Conservation (phyloP, 2,329 filamentous ascomycete genomes). For the Malbranchea zuffiana region DNA sequence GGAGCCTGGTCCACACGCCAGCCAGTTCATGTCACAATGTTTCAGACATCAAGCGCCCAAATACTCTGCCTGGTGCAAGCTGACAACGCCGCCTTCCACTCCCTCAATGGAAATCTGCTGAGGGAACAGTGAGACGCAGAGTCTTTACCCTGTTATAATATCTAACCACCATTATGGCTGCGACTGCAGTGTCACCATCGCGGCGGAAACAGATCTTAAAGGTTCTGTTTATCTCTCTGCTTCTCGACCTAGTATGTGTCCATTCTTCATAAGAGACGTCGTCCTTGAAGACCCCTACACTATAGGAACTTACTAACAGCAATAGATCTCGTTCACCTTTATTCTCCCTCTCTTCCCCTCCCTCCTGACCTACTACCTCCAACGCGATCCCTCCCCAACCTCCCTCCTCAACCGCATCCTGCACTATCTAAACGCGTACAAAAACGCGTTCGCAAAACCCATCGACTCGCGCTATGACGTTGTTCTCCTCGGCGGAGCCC, state of each 20-base stretch:
- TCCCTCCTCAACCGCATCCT: constrained; percentile 72
- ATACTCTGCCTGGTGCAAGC: too few species aligned
- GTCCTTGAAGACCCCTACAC: background rate
- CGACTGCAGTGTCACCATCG: constrained; percentile 31
- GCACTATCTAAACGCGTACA: constrained; percentile 81
- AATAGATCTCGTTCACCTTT: constrained; percentile 92
- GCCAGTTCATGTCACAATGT: too few species aligned
- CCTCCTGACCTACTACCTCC: constrained; percentile 90
- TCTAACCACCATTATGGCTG: constrained; percentile 28
- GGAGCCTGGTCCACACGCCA: too few species aligned
- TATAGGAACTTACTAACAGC: background rate
- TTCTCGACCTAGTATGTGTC: constrained; percentile 69
- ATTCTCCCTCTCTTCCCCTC: constrained; percentile 94
- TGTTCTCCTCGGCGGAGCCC: constrained; percentile 80
- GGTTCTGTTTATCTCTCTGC: constrained; percentile 78
- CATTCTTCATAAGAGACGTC: background rate
- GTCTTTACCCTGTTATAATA: too few species aligned
- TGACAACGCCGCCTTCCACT: too few species aligned
- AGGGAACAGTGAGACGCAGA: too few species aligned
- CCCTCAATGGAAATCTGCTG: too few species aligned
- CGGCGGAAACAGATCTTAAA: constrained; percentile 69
- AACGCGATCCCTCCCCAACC: constrained; percentile 53
- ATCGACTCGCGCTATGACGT: constrained; percentile 97
- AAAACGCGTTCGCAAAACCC: constrained; percentile 78
- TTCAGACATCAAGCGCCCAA: too few species aligned